Evolutionary conservation across 495 filamentous ascomycete species (phyloP), one percentile per base, ranked within the genome.

Genomic region (Penicillium crystallinum): DNA sequence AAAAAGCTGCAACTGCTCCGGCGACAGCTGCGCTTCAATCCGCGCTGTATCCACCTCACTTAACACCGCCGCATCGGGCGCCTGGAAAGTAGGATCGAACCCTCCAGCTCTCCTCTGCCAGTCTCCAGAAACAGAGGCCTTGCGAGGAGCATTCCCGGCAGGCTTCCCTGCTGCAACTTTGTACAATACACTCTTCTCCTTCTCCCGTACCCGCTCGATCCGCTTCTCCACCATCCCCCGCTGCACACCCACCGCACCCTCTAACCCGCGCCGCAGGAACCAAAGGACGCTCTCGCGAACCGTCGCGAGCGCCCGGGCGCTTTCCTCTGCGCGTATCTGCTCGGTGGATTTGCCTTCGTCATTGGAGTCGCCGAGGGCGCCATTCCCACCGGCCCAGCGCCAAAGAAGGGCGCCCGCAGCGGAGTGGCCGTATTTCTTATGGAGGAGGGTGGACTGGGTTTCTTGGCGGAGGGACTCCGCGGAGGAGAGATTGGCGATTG

Each of bases 1-100:
- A 70, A 99, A 97, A 56, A 97, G 77, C 67, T 96, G 92, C 47
- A 90, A 67, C 66, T 97, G 91, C 56, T 96, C 90, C 41, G 81
- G 79, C 17, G 82, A 86, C 53, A 97, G 70, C 52, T 87, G 77
- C 27, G 79, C 70, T 52, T 85, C 77, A 18, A 79, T 80, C 14
- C 69, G 69, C 31, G 71, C 67, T 53, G 75, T 64, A 45, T 81
- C 71, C 31, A 69, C 65, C 44, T 79, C 70, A 34, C 66, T 68
- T 6, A 76, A 33, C 8, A 49, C 61, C 17, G 47, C 62, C 52
- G 55, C 59, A 45, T 59, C 65, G 22, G 58, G 46, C 19, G 55
- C 33, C 10, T 42, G 22, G 25, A 49, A 46, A 18, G 12, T 7
- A 34, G 46, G 10, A 15, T 56, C 58, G 25, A 50, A 37, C 27